Percentiles rank a stretch among this genome's conserved stretches.
phyloP scores from a whole-genome alignment of 2,329 filamentous ascomycete species.

The Microcyclospora tardicrescens region DNA sequence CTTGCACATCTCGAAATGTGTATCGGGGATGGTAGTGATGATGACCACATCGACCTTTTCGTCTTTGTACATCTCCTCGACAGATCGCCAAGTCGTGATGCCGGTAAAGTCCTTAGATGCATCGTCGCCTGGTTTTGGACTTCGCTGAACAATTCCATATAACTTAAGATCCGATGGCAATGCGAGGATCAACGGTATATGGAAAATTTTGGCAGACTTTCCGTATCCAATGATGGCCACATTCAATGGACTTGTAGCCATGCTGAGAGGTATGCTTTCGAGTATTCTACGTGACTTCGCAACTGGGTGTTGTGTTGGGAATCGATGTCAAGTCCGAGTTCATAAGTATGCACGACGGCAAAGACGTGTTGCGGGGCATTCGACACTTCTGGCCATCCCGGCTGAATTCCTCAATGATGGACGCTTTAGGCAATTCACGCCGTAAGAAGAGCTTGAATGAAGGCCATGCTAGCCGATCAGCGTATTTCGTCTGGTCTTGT shows the following conservation, averaged over 20 bases:
- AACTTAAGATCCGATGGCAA: conserved; percentile 50
- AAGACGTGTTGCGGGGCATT: too few species aligned
- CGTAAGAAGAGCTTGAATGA: background rate
- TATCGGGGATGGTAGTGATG: conserved; percentile 57
- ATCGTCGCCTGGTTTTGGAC: conserved; percentile 50
- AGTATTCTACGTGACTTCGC: too few species aligned
- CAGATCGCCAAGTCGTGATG: conserved; percentile 50
- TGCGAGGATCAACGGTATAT: conserved; percentile 63
- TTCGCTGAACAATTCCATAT: conserved; percentile 64
- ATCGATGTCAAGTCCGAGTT: too few species aligned
- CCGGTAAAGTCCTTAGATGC: conserved; percentile 55
- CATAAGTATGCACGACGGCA: too few species aligned
- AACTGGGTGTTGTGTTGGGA: too few species aligned
- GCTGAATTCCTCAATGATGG: too few species aligned
- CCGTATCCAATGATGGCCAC: conserved; percentile 49
- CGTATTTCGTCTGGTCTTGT: conserved; percentile 47
- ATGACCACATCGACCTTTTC: conserved; percentile 54
- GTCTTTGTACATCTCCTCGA: conserved; percentile 53
- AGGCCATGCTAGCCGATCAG: conserved; percentile 21
- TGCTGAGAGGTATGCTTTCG: conserved; percentile 1
- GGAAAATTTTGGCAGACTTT: conserved; percentile 63
- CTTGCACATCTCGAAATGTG: conserved; percentile 54
- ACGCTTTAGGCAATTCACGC: background rate
- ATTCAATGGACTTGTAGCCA: conserved; percentile 31
- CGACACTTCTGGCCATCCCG: too few species aligned